Conservation (phyloP, 73 alveolate genomes). For the Paramecium tetraurelia region DNA sequence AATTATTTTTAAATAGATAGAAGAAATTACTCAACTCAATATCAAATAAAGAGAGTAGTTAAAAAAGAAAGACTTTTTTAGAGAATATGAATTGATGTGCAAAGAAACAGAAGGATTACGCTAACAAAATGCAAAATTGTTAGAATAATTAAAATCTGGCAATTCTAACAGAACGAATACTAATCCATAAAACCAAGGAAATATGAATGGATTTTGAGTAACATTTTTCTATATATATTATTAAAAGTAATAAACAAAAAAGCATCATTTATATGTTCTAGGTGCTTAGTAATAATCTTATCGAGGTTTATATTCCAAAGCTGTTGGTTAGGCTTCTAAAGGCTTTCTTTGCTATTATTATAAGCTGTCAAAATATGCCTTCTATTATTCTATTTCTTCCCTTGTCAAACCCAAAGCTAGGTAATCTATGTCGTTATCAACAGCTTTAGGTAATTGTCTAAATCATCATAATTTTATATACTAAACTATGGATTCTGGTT, state of each 20-base stretch:
- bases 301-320: not conserved
- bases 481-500: not conserved
- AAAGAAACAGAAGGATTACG: slow-evolving; percentile 37
- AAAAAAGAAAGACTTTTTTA: slow-evolving; percentile 43
- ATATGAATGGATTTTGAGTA: not conserved
- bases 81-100: slow-evolving; percentile 35
- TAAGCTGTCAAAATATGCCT: not conserved
- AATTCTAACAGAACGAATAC: not conserved
- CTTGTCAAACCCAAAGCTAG: not conserved
- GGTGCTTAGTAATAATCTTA: not conserved
- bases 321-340: not conserved
- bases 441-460: not conserved
- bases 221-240: not conserved
- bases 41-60: slow-evolving; percentile 4
- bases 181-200: not conserved
- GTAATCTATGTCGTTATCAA: not conserved
- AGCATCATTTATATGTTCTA: not conserved
- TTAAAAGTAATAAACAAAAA: not conserved
- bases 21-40: slow-evolving; percentile 9
- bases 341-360: not conserved
- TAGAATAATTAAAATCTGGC: not conserved
- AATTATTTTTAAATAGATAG: not conserved
- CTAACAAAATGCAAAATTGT: not conserved
- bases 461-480: not conserved
- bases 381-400: not conserved